Percentiles rank a stretch among this genome's conserved stretches.
Conservation (phyloP, 257 asterid genomes). For the Capsicum baccatum region DNA sequence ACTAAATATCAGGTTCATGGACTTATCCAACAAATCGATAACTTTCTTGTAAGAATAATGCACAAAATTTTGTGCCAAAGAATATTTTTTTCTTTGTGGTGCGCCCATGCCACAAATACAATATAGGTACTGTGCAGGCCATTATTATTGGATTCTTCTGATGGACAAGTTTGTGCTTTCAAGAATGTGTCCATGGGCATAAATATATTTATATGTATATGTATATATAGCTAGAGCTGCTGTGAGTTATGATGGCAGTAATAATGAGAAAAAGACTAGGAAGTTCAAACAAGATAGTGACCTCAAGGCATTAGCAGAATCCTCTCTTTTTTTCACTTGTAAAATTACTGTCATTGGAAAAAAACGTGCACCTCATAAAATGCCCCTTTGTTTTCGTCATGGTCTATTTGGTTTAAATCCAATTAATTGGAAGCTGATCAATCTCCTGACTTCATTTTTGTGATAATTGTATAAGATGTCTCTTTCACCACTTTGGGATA, state of each 20-base stretch:
- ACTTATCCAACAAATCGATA: neutral
- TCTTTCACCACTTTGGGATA: constrained; percentile 17
- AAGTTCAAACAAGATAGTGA: constrained; percentile 35
- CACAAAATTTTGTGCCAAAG: constrained; percentile 17
- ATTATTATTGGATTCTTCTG: constrained; percentile 31
- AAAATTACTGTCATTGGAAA: constrained; percentile 17
- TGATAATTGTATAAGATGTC: neutral
- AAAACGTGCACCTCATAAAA: constrained; percentile 6
- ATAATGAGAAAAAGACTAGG: constrained; percentile 36
- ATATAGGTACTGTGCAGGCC: constrained; percentile 9
- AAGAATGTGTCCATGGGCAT: constrained; percentile 24
- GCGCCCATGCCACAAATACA: constrained; percentile 11
- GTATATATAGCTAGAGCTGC: neutral
- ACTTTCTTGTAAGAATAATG: neutral
- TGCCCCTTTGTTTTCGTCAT: constrained; percentile 33
- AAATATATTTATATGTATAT: neutral
- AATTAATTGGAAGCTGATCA: neutral
- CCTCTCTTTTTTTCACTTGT: constrained; percentile 24
- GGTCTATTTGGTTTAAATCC: constrained; percentile 20
- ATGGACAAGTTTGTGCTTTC: constrained; percentile 29
- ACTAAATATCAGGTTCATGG: neutral
- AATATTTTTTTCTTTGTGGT: neutral
- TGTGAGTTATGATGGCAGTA: constrained; percentile 21
- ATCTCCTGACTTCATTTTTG: constrained; percentile 23
- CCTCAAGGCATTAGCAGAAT: constrained; percentile 31